Evolutionary conservation across 768 basidiomycete species (phyloP).

Genomic region (Mycena crocata): DNA sequence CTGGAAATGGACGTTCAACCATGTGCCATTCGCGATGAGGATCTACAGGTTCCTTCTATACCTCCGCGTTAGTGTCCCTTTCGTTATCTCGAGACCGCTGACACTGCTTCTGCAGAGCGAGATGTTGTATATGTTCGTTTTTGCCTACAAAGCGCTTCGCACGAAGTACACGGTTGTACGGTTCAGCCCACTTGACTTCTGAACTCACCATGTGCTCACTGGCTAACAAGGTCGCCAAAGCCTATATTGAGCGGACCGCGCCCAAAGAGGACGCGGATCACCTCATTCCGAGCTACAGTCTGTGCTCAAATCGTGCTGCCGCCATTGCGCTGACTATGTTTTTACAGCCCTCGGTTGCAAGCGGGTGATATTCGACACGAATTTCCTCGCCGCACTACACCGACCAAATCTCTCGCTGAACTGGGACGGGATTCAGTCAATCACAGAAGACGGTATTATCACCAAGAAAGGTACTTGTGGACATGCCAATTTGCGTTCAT

Average conservation of each 20-base stretch:
- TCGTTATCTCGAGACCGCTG: neutral
- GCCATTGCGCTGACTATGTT: neutral
- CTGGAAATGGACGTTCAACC: slow-evolving; percentile 54
- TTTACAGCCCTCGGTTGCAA: slow-evolving; percentile 18
- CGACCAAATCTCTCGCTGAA: slow-evolving; percentile 11
- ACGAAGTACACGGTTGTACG: slow-evolving; percentile 15
- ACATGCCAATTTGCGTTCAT: too few relatives aligned
- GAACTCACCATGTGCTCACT: too few relatives aligned
- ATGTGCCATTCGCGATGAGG: slow-evolving; percentile 52
- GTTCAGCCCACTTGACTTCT: neutral
- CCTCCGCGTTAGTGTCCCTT: slow-evolving; percentile 23
- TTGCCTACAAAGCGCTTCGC: slow-evolving; percentile 20
- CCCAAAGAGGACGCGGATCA: slow-evolving; percentile 58
- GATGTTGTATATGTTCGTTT: slow-evolving; percentile 16
- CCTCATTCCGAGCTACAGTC: slow-evolving; percentile 64
- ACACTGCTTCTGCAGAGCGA: slow-evolving; percentile 8
- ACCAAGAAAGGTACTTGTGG: slow-evolving; percentile 13
- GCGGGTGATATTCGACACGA: slow-evolving; percentile 5
- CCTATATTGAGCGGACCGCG: slow-evolving; percentile 51
- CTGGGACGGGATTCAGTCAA: slow-evolving; percentile 16
- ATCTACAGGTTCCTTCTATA: slow-evolving; percentile 40
- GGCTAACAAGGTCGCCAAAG: slow-evolving; percentile 32
- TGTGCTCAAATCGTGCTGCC: neutral
- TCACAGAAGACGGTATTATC: slow-evolving; percentile 2
- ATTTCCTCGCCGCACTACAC: slow-evolving; percentile 2